A percentile compares a stretch with the other conserved stretches of the same genome.
Conservation (phyloP, 805 yeast genomes). For the Sugiyamaella marilandica region DNA sequence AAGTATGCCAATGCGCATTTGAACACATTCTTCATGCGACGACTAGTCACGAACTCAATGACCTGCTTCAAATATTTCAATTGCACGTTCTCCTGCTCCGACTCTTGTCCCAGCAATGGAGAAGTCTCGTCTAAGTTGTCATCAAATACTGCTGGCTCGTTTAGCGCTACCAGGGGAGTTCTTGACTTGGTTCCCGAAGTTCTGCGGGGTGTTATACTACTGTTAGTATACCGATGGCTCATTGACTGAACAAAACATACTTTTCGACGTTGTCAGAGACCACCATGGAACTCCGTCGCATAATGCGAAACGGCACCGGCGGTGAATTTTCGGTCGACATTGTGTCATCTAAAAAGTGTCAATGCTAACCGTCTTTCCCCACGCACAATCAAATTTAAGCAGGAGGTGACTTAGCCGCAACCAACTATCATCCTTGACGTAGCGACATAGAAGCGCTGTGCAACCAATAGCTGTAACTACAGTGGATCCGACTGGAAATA, state of each 20-base stretch:
- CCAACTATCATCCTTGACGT: not conserved
- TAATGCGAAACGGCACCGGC: slow-evolving; percentile 15
- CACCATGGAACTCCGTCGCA: slow-evolving; percentile 36
- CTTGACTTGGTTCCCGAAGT: not conserved
- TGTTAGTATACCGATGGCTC: not conserved
- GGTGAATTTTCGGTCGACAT: not conserved
- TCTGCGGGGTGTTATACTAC: not conserved
- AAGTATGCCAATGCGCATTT: slow-evolving; percentile 74
- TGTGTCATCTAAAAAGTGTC: not conserved
- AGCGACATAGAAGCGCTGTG: not conserved
- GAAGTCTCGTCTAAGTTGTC: slow-evolving; percentile 5
- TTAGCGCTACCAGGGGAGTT: not conserved
- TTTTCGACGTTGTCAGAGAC: slow-evolving; percentile 41
- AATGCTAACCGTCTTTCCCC: not conserved
- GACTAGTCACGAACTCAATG: slow-evolving; percentile 4
- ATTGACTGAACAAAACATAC: not conserved
- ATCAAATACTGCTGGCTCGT: not conserved
- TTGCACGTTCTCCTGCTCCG: not conserved
- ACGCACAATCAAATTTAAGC: no score
- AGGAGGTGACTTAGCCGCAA: not conserved
- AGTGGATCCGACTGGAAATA: no score
- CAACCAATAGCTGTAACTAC: not conserved
- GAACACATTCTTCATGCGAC: slow-evolving; percentile 30
- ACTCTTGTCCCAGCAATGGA: slow-evolving; percentile 5
- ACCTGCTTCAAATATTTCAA: not conserved